Percentiles rank a stretch among this genome's conserved stretches.
These are phyloP conservation scores for Aspergillus phoenicis DNA, from an alignment of 2,329 filamentous ascomycete genomes.

Conservation along the genomic window DNA sequence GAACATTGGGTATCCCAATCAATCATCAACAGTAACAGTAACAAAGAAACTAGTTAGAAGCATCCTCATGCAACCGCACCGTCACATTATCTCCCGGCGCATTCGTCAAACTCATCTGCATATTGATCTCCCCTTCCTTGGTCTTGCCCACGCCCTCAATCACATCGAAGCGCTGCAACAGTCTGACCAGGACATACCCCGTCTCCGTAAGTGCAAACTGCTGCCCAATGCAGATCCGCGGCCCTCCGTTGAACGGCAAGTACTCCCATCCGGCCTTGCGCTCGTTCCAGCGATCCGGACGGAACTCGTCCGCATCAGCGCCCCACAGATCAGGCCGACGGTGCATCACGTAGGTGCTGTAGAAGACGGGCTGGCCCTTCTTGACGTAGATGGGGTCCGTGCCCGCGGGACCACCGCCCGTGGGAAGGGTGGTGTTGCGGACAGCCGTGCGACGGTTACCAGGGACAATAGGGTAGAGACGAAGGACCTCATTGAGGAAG, in stretches of 20 bases:
- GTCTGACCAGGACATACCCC: slow-evolving; percentile 67
- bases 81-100: slow-evolving; percentile 33
- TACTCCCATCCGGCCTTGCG: slow-evolving; percentile 68
- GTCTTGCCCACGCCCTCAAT: slow-evolving; percentile 50
- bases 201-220: slow-evolving; percentile 77
- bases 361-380: slow-evolving; percentile 67
- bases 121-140: slow-evolving; percentile 20
- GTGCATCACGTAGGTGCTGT: slow-evolving; percentile 73
- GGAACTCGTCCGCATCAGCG: slow-evolving; percentile 55
- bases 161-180: slow-evolving; percentile 71
- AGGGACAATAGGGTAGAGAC: slow-evolving; percentile 51
- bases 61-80: slow-evolving; percentile 34
- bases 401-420: slow-evolving; percentile 63
- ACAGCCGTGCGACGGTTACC: slow-evolving; percentile 47
- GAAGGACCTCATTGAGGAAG: slow-evolving; percentile 45
- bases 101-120: slow-evolving; percentile 29
- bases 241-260: slow-evolving; percentile 74
- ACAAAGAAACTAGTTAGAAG: not conserved
- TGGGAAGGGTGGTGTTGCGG: slow-evolving; percentile 47
- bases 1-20: not conserved
- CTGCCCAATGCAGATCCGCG: slow-evolving; percentile 75
- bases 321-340: slow-evolving; percentile 60
- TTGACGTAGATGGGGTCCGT: slow-evolving; percentile 64
- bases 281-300: slow-evolving; percentile 71
- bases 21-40: not conserved